Evolutionary conservation across 2,329 filamentous ascomycete genomes (phyloP).

Genomic region (Pleomassaria siparia): DNA sequence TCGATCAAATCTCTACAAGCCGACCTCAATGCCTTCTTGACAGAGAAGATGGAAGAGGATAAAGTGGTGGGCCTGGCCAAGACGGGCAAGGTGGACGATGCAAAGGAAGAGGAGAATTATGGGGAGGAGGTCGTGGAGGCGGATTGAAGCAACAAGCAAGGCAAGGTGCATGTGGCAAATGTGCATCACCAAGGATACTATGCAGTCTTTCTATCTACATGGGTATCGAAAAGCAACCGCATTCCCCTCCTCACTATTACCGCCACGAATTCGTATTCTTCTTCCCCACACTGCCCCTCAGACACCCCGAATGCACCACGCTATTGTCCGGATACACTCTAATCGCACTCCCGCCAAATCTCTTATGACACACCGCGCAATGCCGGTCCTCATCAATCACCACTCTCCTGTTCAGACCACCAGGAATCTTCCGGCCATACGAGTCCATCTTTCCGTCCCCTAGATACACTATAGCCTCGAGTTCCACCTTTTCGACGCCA

Average conservation of each 20-base stretch:
- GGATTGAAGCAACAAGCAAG: constrained; percentile 43
- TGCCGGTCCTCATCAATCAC: constrained; percentile 84
- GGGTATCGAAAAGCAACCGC: not conserved
- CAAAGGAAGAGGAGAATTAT: constrained; percentile 70
- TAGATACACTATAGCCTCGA: constrained; percentile 71
- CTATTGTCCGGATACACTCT: constrained; percentile 75
- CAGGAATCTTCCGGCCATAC: constrained; percentile 51
- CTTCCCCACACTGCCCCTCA: constrained; percentile 35
- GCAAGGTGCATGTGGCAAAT: not conserved
- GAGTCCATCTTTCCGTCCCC: constrained; percentile 66
- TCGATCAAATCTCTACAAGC: constrained; percentile 64
- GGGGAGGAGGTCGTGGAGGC: constrained; percentile 77
- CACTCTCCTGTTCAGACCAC: constrained; percentile 67
- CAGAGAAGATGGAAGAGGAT: constrained; percentile 73
- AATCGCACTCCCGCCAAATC: constrained; percentile 87
- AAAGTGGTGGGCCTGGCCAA: constrained; percentile 45
- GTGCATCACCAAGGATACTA: not conserved
- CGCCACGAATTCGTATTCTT: constrained; percentile 7
- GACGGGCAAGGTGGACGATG: constrained; percentile 31
- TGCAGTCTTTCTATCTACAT: not conserved
- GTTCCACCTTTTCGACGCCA: constrained; percentile 75
- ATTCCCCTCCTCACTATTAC: not conserved
- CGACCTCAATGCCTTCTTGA: constrained; percentile 70
- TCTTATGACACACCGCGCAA: constrained; percentile 90
- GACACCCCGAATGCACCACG: constrained; percentile 54